phyloP scores from a whole-genome alignment of 73 alveolate species.

The Paramecium primaurelia region DNA sequence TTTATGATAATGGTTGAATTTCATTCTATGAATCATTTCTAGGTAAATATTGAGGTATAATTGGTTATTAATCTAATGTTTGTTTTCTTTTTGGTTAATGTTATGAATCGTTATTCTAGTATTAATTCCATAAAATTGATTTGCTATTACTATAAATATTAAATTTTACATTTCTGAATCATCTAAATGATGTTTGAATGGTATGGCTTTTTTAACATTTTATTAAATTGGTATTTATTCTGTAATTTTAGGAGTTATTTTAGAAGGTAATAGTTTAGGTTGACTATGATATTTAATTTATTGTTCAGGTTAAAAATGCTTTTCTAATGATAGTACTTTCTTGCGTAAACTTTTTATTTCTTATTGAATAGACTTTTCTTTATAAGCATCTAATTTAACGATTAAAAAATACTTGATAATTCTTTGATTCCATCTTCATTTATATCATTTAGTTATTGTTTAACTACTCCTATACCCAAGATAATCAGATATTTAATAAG shows the following conservation, averaged over 20 bases:
- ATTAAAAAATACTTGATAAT: background rate
- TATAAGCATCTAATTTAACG: background rate
- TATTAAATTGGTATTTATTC: background rate
- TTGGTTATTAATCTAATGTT: background rate
- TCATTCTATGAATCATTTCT: background rate
- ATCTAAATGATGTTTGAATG: conserved; percentile 41
- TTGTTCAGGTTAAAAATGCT: background rate
- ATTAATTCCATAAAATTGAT: conserved; percentile 39
- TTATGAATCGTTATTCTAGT: background rate
- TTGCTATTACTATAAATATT: background rate
- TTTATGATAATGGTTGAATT: background rate
- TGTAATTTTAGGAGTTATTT: conserved; percentile 33
- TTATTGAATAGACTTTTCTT: background rate
- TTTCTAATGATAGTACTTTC: background rate
- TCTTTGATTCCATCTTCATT: background rate
- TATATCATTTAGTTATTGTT: background rate
- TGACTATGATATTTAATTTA: conserved; percentile 27
- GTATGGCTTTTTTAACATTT: background rate
- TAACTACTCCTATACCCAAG: background rate
- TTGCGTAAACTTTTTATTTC: background rate
- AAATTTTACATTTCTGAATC: conserved; percentile 32
- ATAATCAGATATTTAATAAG: background rate
- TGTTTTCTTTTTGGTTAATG: background rate
- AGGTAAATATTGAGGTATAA: background rate
- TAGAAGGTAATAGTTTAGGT: background rate